A percentile compares a stretch with the other conserved stretches of the same genome.
Evolutionary conservation across 768 basidiomycete species (phyloP).

Genomic region (Termitomyces sp.): DNA sequence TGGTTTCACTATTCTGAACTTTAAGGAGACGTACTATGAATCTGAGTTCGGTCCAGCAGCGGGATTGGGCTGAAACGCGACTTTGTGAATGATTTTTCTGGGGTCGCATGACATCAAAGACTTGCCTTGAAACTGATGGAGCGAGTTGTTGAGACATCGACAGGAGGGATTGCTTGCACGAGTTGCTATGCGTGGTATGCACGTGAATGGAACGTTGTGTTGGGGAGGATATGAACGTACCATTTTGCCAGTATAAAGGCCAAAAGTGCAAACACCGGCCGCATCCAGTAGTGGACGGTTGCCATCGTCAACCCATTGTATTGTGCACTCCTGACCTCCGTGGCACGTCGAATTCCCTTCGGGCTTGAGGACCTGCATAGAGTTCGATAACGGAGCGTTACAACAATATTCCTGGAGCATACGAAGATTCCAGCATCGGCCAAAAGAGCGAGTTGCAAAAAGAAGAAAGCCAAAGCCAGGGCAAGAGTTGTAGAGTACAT

Average conservation of each 20-base stretch:
- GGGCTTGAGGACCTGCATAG: slow-evolving; percentile 47
- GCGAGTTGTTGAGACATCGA: slow-evolving; percentile 46
- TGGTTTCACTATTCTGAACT: background rate
- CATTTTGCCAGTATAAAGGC: slow-evolving; percentile 55
- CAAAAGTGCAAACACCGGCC: slow-evolving; percentile 55
- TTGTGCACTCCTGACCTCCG: slow-evolving; percentile 51
- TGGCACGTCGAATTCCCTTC: slow-evolving; percentile 41
- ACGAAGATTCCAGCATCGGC: slow-evolving; percentile 43
- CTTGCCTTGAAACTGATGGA: slow-evolving; percentile 60
- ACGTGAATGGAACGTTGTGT: background rate
- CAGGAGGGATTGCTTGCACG: slow-evolving; percentile 53
- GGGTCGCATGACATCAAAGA: background rate
- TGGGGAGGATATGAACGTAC: slow-evolving; percentile 32
- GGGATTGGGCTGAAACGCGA: slow-evolving; percentile 46
- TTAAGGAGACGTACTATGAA: slow-evolving; percentile 45
- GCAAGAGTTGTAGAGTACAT: slow-evolving; percentile 17
- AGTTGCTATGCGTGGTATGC: slow-evolving; percentile 39
- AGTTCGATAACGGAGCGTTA: background rate
- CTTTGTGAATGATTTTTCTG: background rate
- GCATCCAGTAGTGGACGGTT: slow-evolving; percentile 39
- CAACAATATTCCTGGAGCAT: slow-evolving; percentile 17
- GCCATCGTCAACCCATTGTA: slow-evolving; percentile 70
- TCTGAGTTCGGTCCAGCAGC: slow-evolving; percentile 55
- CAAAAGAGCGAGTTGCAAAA: slow-evolving; percentile 24
- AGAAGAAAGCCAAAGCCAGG: slow-evolving; percentile 22